Conservation (phyloP, 192 early-diverging fungal species). For the Paraglomus occultum region DNA sequence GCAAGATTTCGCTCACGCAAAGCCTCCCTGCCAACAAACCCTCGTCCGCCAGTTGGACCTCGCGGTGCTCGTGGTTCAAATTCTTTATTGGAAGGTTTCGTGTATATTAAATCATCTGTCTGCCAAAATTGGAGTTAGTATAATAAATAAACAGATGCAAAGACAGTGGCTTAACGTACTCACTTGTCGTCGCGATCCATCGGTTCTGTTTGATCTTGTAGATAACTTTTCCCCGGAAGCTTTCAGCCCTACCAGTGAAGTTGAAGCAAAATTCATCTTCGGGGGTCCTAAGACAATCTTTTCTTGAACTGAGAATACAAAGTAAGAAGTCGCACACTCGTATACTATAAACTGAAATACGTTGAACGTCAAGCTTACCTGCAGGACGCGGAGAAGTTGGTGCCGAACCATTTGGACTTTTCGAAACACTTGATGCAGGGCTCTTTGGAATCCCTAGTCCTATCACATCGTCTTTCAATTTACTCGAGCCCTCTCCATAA, state of each 20-base stretch:
- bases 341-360: not conserved
- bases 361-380: not conserved
- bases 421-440: conserved; percentile 11
- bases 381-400: conserved; percentile 13
- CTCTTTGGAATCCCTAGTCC: conserved; percentile 26
- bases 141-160: not conserved
- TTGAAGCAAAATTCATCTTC: conserved; percentile 57
- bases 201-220: conserved; percentile 16
- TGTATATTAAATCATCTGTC: conserved; percentile 2
- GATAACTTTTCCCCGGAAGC: conserved; percentile 35
- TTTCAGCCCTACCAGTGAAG: conserved; percentile 50
- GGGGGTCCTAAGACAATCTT: conserved; percentile 56
- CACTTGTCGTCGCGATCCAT: conserved; percentile 28
- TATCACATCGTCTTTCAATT: conserved; percentile 25
- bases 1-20: conserved; percentile 1
- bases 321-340: not conserved
- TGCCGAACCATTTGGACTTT: conserved; percentile 12
- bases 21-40: conserved; percentile 33
- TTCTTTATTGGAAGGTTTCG: conserved; percentile 23
- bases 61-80: conserved; percentile 35
- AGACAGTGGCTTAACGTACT: not conserved
- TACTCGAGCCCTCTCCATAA: conserved; percentile 16
- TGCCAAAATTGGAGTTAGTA: not conserved
- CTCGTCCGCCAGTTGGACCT: conserved; percentile 37
- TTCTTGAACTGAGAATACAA: conserved; percentile 29